phyloP scores from a whole-genome alignment of 805 yeast species.

The Maudiozyma saulgeensis region DNA sequence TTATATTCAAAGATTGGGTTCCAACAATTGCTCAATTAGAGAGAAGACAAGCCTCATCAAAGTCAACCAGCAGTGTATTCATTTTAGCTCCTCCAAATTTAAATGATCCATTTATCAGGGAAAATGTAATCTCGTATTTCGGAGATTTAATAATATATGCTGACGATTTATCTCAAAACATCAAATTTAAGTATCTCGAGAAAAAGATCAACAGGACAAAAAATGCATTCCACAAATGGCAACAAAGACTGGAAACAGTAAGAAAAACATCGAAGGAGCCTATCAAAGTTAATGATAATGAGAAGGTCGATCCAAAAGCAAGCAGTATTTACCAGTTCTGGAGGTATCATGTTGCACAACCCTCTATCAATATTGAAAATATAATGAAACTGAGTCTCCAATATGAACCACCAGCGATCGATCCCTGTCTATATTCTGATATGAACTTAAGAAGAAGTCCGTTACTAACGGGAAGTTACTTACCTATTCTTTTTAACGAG shows the following conservation, averaged over 20 bases:
- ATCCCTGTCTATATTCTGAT: slow-evolving; percentile 17
- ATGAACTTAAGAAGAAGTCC: slow-evolving; percentile 47
- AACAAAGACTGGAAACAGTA: slow-evolving; percentile 41
- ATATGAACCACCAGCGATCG: slow-evolving; percentile 47
- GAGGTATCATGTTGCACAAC: slow-evolving; percentile 22
- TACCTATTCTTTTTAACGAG: slow-evolving; percentile 58
- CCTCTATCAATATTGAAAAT: slow-evolving; percentile 39
- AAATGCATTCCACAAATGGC: slow-evolving; percentile 76
- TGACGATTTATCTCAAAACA: slow-evolving; percentile 20
- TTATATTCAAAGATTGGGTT: slow-evolving; percentile 77
- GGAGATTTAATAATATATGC: slow-evolving; percentile 64
- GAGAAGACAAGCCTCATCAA: slow-evolving; percentile 54
- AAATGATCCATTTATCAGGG: slow-evolving; percentile 66
- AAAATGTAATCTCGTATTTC: slow-evolving; percentile 77
- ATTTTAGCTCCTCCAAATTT: slow-evolving; percentile 80
- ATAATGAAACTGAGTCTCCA: slow-evolving; percentile 56
- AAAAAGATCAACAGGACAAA: slow-evolving; percentile 57
- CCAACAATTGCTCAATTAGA: slow-evolving; percentile 86
- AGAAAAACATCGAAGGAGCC: neutral
- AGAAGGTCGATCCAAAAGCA: slow-evolving; percentile 19
- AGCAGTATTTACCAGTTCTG: slow-evolving; percentile 24
- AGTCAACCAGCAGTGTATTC: slow-evolving; percentile 47
- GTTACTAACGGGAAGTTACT: slow-evolving; percentile 49
- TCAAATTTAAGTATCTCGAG: slow-evolving; percentile 41
- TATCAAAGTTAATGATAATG: neutral